Percentiles rank a stretch among this genome's conserved stretches.
Conservation (phyloP, 2,329 filamentous ascomycete species). For the Tolypocladium cylindrosporum region DNA sequence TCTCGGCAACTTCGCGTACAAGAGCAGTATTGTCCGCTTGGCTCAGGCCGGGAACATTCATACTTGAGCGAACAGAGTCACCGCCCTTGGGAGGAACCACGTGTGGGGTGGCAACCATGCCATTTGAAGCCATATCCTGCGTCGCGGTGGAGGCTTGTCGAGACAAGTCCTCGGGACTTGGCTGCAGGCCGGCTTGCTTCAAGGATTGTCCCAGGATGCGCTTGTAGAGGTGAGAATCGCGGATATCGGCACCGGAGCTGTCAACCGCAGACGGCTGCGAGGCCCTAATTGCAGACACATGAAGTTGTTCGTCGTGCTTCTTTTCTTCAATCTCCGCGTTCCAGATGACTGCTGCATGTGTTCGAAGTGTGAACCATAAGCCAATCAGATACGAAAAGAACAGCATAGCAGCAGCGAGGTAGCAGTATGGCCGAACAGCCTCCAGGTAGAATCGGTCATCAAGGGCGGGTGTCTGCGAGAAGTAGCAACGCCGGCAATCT, state of each 20-base stretch:
- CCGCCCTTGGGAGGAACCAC: conserved; percentile 64
- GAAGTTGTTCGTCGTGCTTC: conserved; percentile 45
- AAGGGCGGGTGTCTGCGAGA: conserved; percentile 75
- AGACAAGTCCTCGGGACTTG: conserved; percentile 37
- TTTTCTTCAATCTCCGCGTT: conserved; percentile 75
- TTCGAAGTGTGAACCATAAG: conserved; percentile 88
- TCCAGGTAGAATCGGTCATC: conserved; percentile 83
- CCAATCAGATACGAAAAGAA: conserved; percentile 93
- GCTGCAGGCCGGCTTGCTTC: conserved; percentile 64
- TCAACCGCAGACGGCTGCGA: conserved; percentile 32
- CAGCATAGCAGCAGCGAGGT: conserved; percentile 72
- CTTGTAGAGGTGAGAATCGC: conserved; percentile 84
- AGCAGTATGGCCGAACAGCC: conserved; percentile 89
- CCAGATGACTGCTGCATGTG: conserved; percentile 96
- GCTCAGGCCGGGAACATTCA: conserved; percentile 60
- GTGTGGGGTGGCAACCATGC: conserved; percentile 47
- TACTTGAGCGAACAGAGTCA: conserved; percentile 29
- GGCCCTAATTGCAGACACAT: conserved; percentile 19
- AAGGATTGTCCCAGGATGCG: conserved; percentile 85
- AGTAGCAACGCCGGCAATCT: conserved; percentile 90
- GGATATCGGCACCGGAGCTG: conserved; percentile 56
- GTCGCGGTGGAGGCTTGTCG: conserved; percentile 26
- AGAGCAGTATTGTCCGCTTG: conserved; percentile 74
- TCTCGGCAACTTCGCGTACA: conserved; percentile 81
- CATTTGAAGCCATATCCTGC: conserved; percentile 28